Percentiles rank a stretch among this genome's conserved stretches.
These are phyloP conservation scores for Acer campestre DNA, from an alignment of 345 rosid genomes.

Conservation along the genomic window DNA sequence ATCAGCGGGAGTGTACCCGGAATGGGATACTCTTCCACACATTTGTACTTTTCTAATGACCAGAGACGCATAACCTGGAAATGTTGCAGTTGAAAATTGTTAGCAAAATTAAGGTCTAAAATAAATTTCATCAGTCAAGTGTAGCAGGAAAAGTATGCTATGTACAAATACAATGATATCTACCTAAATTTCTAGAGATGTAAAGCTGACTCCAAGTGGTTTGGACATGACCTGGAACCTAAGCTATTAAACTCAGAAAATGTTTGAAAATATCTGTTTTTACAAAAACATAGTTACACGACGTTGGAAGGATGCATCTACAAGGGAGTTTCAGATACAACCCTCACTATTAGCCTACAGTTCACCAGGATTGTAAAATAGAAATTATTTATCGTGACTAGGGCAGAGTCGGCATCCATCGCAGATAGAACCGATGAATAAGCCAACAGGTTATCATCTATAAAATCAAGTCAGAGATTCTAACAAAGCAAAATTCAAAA, in stretches of 20 bases:
- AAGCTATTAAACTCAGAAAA: not conserved
- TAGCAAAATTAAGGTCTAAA: constrained; percentile 8
- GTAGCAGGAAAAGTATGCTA: not conserved
- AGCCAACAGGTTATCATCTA: not conserved
- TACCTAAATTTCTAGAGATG: not conserved
- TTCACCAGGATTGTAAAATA: too few relatives aligned
- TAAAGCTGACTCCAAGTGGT: not conserved
- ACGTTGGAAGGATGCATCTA: constrained; percentile 1
- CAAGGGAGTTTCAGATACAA: not conserved
- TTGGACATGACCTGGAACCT: not conserved
- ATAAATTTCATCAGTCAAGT: not conserved
- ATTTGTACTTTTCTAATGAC: constrained; percentile 68
- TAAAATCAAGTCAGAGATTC: not conserved
- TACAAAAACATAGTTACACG: not conserved
- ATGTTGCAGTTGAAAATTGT: constrained; percentile 18
- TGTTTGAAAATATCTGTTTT: not conserved
- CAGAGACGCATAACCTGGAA: constrained; percentile 88
- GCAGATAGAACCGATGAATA: not conserved
- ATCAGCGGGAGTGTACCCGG: constrained; percentile 56
- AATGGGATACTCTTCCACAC: constrained; percentile 69
- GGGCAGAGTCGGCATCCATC: too few relatives aligned
- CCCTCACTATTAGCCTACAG: too few relatives aligned
- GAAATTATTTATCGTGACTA: too few relatives aligned
- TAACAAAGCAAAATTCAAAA: not conserved
- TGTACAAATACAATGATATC: constrained; percentile 5